A percentile compares a stretch with the other conserved stretches of the same genome.
Conservation (phyloP, 805 yeast species). For the Candida maesae region DNA sequence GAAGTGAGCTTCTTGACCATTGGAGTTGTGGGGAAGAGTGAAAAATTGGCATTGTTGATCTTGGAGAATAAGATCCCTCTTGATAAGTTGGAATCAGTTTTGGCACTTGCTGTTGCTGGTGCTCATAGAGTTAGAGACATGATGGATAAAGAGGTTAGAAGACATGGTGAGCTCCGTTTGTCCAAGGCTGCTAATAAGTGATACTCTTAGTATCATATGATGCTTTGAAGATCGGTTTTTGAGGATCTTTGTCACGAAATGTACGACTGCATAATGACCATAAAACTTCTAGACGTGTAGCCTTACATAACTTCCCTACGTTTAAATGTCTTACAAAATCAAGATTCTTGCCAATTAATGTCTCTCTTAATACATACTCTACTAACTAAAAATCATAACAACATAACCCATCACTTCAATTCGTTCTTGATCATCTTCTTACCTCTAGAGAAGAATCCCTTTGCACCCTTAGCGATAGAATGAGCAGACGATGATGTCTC, state of each 20-base stretch:
- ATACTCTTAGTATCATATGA: too few species aligned
- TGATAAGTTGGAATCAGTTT: conserved; percentile 69
- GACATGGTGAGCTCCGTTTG: conserved; percentile 60
- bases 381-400: too few species aligned
- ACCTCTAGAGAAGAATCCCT: conserved; percentile 53
- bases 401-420: background rate
- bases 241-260: too few species aligned
- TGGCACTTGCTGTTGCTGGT: conserved; percentile 85
- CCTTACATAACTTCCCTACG: too few species aligned
- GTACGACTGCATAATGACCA: too few species aligned
- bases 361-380: too few species aligned
- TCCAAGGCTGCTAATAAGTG: conserved; percentile 35
- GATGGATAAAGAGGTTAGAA: conserved; percentile 83
- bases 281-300: too few species aligned
- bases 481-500: conserved; percentile 47
- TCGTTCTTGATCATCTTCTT: conserved; percentile 43
- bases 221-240: too few species aligned
- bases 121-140: conserved; percentile 75
- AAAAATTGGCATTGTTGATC: conserved; percentile 69
- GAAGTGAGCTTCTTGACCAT: conserved; percentile 80
- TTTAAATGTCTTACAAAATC: too few species aligned
- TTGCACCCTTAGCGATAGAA: conserved; percentile 51
- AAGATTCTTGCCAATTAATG: too few species aligned
- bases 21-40: conserved; percentile 80
- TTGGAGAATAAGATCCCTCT: conserved; percentile 83